phyloP scores from a whole-genome alignment of 805 yeast genomes.

The Kodamaea kakaduensis region DNA sequence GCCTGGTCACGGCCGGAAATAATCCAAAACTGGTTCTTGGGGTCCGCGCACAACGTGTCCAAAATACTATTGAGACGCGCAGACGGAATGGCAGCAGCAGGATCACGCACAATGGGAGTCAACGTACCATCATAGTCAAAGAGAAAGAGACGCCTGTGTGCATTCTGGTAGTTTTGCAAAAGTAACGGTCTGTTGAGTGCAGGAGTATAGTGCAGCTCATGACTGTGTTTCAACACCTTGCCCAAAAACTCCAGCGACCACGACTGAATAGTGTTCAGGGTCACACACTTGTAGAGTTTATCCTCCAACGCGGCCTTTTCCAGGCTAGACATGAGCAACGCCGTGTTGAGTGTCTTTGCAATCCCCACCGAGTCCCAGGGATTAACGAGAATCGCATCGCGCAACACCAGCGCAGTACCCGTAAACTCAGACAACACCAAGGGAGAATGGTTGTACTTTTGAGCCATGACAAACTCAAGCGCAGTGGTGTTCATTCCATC shows the following conservation, averaged over 20 bases:
- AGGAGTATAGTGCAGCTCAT: slow-evolving; percentile 55
- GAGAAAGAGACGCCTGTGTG: slow-evolving; percentile 71
- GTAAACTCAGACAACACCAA: slow-evolving; percentile 88
- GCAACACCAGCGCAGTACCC: slow-evolving; percentile 73
- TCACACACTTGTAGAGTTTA: slow-evolving; percentile 60
- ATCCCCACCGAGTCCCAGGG: slow-evolving; percentile 98
- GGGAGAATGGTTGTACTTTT: slow-evolving; percentile 68
- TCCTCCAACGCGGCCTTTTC: slow-evolving; percentile 45
- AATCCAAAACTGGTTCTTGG: slow-evolving; percentile 86
- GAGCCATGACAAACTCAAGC: slow-evolving; percentile 85
- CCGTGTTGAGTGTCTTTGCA: slow-evolving; percentile 73
- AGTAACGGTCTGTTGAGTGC: slow-evolving; percentile 71
- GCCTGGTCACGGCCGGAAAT: slow-evolving; percentile 93
- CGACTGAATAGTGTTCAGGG: slow-evolving; percentile 66
- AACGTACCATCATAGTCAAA: slow-evolving; percentile 98
- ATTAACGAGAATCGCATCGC: slow-evolving; percentile 77
- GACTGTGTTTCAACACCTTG: slow-evolving; percentile 43
- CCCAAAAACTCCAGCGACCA: slow-evolving; percentile 71
- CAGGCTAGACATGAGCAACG: slow-evolving; percentile 52
- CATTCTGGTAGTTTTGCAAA: slow-evolving; percentile 51
- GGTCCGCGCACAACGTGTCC: slow-evolving; percentile 62
- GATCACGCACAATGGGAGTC: slow-evolving; percentile 94
- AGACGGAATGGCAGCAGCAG: slow-evolving; percentile 97
- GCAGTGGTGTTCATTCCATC: slow-evolving; percentile 98
- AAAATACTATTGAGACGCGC: slow-evolving; percentile 60